Evolutionary conservation across 192 early-diverging fungal genomes (phyloP), one percentile per base, ranked within the genome.

Genomic region (Gonapodya prolifera): DNA sequence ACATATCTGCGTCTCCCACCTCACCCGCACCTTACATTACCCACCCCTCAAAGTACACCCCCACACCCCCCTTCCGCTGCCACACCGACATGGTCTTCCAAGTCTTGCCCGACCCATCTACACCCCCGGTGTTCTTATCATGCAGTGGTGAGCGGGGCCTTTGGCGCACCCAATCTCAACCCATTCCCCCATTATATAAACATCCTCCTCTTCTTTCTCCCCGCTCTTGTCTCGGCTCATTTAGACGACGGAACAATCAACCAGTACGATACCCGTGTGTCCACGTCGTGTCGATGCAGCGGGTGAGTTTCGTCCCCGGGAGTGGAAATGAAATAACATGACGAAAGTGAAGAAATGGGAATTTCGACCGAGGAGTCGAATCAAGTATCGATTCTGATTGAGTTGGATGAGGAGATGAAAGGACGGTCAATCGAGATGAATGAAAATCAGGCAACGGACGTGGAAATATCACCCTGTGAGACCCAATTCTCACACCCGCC

Each of bases 51-150:
- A 61, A 61, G 45, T 23, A 8, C 8, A 8, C 45, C 45, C 81
- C 83, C 2, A 35, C 8, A 2, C 79, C 80, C 23, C 75, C 73
- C 8, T 84, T 87, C 78, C 34, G 74, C 35, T 87, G 86, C 70
- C 86, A 87, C 61, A 75, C 35, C 0, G 35, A 83, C 71, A 79
- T 83, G 34, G 80, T 82, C 0, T 87, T 83, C 77, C 82, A 87
- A 74, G 86, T 87, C n/a, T 70, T 87, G 74, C 80, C 85, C 0
- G 86, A 87, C 61, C 75, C 84, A 18, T 69, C 75, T 17, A 78
- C 83, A 61, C 35, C 85, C 0, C 77, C 82, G 69, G 76, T 87
- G 1, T 87, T 87, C 80, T 87, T 83, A 69, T 79, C 80, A 75
- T 85, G 86, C 70, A 61, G 45, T 61, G 45, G 45, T 61, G 45